phyloP scores from a whole-genome alignment of 2,329 filamentous ascomycete genomes.

The Microdochium nivale region DNA sequence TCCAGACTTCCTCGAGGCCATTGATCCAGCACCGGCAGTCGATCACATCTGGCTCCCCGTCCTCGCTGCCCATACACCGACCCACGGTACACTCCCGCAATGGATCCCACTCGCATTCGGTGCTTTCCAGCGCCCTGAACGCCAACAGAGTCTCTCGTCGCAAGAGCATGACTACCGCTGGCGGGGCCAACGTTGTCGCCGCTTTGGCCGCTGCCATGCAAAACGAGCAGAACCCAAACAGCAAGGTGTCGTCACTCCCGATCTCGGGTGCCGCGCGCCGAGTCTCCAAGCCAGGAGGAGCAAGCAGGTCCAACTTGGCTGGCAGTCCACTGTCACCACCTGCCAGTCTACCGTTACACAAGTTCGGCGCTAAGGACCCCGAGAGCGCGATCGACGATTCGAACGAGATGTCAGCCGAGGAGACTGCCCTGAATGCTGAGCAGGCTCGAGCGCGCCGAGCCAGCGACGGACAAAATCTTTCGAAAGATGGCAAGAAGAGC shows the following conservation, averaged over 20 bases:
- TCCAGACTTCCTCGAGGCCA: constrained; percentile 58
- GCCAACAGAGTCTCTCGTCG: constrained; percentile 77
- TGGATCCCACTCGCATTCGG: constrained; percentile 72
- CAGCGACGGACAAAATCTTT: constrained; percentile 78
- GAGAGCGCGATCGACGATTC: constrained; percentile 63
- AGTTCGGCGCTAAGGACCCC: constrained; percentile 36
- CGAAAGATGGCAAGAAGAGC: constrained; percentile 72
- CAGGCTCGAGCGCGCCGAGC: constrained; percentile 51
- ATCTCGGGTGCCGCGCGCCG: constrained; percentile 54
- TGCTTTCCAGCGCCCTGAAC: constrained; percentile 70
- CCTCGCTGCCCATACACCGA: constrained; percentile 49
- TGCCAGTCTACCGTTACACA: constrained; percentile 57
- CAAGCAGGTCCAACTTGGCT: constrained; percentile 41
- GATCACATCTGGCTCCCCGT: constrained; percentile 47
- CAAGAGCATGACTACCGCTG: constrained; percentile 76
- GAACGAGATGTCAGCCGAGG: constrained; percentile 47
- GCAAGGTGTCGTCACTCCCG: constrained; percentile 43
- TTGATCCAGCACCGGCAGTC: constrained; percentile 55
- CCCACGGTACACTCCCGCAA: constrained; percentile 57
- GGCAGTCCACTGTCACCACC: constrained; percentile 56
- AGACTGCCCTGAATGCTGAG: constrained; percentile 38
- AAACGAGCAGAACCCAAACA: constrained; percentile 48
- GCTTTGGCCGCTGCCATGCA: constrained; percentile 55
- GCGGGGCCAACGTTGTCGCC: constrained; percentile 64
- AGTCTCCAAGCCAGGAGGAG: constrained; percentile 55